Evolutionary conservation across 441 rosid genomes (phyloP), one percentile per base, ranked within the genome.

Genomic region (Euphorbia schlechtendalii): DNA sequence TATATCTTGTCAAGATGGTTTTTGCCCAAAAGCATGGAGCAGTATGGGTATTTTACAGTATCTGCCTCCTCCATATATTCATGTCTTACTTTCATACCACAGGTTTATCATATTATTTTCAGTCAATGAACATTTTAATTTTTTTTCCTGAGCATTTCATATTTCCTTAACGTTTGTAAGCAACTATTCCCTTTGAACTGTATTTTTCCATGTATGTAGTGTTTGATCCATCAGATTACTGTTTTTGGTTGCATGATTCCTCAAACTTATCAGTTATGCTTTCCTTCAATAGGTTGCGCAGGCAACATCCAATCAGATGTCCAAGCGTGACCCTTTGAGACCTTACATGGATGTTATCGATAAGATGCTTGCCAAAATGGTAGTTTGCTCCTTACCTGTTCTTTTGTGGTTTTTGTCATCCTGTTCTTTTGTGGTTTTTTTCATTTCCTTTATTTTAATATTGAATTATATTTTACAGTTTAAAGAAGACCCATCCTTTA

Each of bases 291-390:
- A 95, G 99, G 95, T 95, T 76, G 97, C 99, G 76, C 98, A 92
- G 80, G 97, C 99, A 66, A 95, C 99, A 64, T 95, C 99, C 58
- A 89, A 84, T 69, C 99, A 95, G 76, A 91, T 95, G 98, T 91
- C 99, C 71, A 95, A 89, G 83, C 97, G 95, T 62, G 99, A 95
- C 80, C 95, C 98, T 52, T 77, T 95, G 83, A 86, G 98, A 71
- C 96, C 95, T 46, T 92, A 83, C 86, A 95, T 95, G 99, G 76
- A 89, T 81, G 93, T 91, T 73, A 95, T 95, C 68, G 99, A 89
- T 78, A 76, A 78, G 61, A 91, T 95, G 97, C 77, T 89, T 49
- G 71, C 83, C 68, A 84, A 84, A 78, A 83, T 95, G 97, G 98
- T 95, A 85, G 67, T n/a, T 61, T 38, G 43, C 71, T 30, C 59